Evolutionary conservation across 106 monocot genomes (phyloP), one percentile per base, ranked within the genome.

Genomic region (Dendrobium huoshanense): DNA sequence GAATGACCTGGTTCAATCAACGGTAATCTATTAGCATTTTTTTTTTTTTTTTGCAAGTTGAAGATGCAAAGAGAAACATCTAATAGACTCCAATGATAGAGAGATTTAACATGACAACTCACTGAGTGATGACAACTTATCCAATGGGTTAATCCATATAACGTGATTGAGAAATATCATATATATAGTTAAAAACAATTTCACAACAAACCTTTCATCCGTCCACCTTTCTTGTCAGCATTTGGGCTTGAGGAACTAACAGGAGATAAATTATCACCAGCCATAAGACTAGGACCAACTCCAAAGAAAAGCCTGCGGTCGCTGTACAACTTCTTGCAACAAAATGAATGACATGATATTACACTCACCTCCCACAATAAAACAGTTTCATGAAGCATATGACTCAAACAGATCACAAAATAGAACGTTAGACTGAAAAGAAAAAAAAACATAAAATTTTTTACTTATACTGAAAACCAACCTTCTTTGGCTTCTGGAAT

Each of bases 401-500:
- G 31, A 72, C 42, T 49, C 7, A 80, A 49, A 20, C 15, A 7
- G 1, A 16, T 72, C 16, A 72, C 15, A 72, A 72, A 72, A 40
- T 4, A 16, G 3, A 33, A 72, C 10, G 45, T 45, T 45, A 45
- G 15, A 70, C n/a, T 11, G 44, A 41, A 74, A 74, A 70, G 7
- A 44, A 74, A 24, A 40, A 31, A 5, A 44, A 19, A 74, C 42
- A 43, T 8, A 72, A 2, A 0, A 9, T 33, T 74, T n/a, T 49
- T 5, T 25, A 74, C 49, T 51, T 7, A 22, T 75, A 19, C 20
- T 43, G 8, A 3, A 49, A 76, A 47, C 74, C 0, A 76, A 76
- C 99, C 93, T 99, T 99, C 84, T 95, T 95, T 74, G 95, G 99
- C 77, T 99, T 99, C 73, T 99, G 99, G 90, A 99, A 99, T 77